A percentile compares a stretch with the other conserved stretches of the same genome.
These are phyloP conservation scores for Sporisorium reilianum DNA, from an alignment of 1,284 basidiomycete species.

Conservation along the genomic window DNA sequence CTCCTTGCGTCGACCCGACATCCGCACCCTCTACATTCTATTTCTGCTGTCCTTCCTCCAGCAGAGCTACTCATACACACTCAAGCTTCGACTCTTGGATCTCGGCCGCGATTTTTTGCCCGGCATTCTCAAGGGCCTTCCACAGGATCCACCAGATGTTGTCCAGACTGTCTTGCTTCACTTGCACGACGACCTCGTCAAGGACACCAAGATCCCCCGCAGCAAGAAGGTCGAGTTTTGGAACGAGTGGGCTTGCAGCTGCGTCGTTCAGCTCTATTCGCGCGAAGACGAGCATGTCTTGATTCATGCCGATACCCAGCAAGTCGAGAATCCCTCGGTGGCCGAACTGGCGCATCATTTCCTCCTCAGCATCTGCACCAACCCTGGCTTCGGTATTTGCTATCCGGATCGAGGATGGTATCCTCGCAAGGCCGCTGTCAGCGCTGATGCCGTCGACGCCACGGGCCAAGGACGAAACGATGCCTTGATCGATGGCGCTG, in stretches of 20 bases:
- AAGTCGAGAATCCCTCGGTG: constrained; percentile 66
- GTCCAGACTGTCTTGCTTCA: constrained; percentile 59
- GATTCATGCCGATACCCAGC: constrained; percentile 29
- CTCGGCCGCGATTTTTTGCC: constrained; percentile 56
- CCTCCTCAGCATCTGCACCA: constrained; percentile 85
- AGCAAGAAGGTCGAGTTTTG: constrained; percentile 58
- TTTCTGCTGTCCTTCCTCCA: constrained; percentile 61
- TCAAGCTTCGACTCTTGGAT: constrained; percentile 48
- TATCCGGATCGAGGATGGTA: constrained; percentile 94
- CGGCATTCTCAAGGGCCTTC: constrained; percentile 51
- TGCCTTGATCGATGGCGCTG: constrained; percentile 5
- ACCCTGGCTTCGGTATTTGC: constrained; percentile 85
- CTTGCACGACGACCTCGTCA: constrained; percentile 61
- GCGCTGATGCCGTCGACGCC: background rate
- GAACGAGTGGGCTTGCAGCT: constrained; percentile 60
- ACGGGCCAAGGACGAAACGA: constrained; percentile 27
- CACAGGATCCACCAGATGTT: constrained; percentile 54
- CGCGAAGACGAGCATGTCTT: constrained; percentile 55
- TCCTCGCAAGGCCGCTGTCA: constrained; percentile 68
- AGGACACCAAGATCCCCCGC: constrained; percentile 55
- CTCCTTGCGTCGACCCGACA: constrained; percentile 56
- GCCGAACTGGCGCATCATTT: constrained; percentile 89
- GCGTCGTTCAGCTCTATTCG: constrained; percentile 57
- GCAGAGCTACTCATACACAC: constrained; percentile 47
- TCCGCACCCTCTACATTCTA: constrained; percentile 63